phyloP scores from a whole-genome alignment of 495 filamentous ascomycete genomes.

The Penicillium pancosmium region DNA sequence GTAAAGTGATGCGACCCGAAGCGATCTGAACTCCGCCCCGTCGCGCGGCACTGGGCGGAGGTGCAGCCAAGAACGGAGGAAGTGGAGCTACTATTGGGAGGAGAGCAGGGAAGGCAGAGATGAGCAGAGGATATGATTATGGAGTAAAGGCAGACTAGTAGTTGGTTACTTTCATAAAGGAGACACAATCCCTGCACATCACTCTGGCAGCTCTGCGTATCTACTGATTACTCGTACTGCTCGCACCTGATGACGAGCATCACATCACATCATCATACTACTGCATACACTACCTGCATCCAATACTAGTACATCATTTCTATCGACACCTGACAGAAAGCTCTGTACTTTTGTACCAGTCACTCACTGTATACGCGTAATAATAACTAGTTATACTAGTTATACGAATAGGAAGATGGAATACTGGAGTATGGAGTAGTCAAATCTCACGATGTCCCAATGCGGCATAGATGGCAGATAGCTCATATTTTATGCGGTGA shows the following conservation, averaged over 20 bases:
- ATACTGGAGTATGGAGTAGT: neutral
- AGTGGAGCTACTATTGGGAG: slow-evolving; percentile 17
- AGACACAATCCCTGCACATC: too few species aligned
- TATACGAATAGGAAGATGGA: too few species aligned
- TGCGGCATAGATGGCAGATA: slow-evolving; percentile 5
- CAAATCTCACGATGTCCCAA: slow-evolving; percentile 1
- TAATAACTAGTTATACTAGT: too few species aligned
- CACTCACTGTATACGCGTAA: too few species aligned
- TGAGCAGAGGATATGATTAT: neutral
- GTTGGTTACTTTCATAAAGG: too few species aligned
- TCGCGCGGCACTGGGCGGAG: slow-evolving; percentile 19
- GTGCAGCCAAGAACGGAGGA: slow-evolving; percentile 28
- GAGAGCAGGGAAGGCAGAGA: neutral
- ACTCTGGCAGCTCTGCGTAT: too few species aligned
- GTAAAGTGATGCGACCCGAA: slow-evolving; percentile 21
- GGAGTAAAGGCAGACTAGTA: neutral
- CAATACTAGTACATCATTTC: too few species aligned
- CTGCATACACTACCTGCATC: too few species aligned
- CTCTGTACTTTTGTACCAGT: neutral
- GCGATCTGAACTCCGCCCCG: slow-evolving; percentile 28
- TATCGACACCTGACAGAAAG: too few species aligned
- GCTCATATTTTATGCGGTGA: slow-evolving; percentile 6
- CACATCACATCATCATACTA: too few species aligned
- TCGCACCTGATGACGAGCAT: too few species aligned
- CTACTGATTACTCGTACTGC: too few species aligned